Percentiles rank a stretch among this genome's conserved stretches.
phyloP scores from a whole-genome alignment of 2,329 filamentous ascomycete species.

The Rutstroemia sp. region DNA sequence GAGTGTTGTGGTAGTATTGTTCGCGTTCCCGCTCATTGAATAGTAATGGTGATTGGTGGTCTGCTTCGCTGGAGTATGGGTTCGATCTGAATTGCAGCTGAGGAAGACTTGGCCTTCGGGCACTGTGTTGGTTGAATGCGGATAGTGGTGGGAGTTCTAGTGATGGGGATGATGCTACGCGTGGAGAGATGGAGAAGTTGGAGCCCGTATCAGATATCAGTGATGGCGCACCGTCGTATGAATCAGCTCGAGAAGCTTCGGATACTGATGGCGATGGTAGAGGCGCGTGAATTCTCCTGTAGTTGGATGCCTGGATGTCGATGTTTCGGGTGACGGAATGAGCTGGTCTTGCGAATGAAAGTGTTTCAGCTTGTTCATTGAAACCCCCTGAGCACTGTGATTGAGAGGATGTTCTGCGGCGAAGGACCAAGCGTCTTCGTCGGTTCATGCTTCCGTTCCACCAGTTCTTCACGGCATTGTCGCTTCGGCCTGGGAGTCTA shows the following conservation, averaged over 20 bases:
- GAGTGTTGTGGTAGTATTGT: slow-evolving; percentile 13
- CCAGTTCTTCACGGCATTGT: slow-evolving; percentile 97
- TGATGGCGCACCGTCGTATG: slow-evolving; percentile 55
- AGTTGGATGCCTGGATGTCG: slow-evolving; percentile 21
- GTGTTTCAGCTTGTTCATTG: slow-evolving; percentile 27
- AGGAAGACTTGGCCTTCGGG: slow-evolving; percentile 26
- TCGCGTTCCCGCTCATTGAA: slow-evolving; percentile 21
- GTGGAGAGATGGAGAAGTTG: slow-evolving; percentile 52
- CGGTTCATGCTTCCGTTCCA: slow-evolving; percentile 93
- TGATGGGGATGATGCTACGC: slow-evolving; percentile 24
- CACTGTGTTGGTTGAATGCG: slow-evolving; percentile 12
- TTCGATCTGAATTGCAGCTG: slow-evolving; percentile 20
- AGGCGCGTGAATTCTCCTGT: slow-evolving; percentile 42
- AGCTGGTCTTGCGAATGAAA: slow-evolving; percentile 26
- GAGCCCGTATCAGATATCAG: slow-evolving; percentile 64
- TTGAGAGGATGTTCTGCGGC: slow-evolving; percentile 22
- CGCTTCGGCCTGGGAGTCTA: slow-evolving; percentile 73
- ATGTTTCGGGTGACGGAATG: slow-evolving; percentile 8
- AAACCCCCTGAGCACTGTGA: slow-evolving; percentile 19
- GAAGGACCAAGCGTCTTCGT: slow-evolving; percentile 37
- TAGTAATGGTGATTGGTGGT: slow-evolving; percentile 1
- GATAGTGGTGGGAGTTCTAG: slow-evolving; percentile 27
- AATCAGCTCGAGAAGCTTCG: slow-evolving; percentile 50
- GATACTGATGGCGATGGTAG: slow-evolving; percentile 59
- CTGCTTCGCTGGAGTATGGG: background rate